A percentile compares a stretch with the other conserved stretches of the same genome.
Evolutionary conservation across 345 rosid genomes (phyloP).

Genomic region (Populus ilicifolia): DNA sequence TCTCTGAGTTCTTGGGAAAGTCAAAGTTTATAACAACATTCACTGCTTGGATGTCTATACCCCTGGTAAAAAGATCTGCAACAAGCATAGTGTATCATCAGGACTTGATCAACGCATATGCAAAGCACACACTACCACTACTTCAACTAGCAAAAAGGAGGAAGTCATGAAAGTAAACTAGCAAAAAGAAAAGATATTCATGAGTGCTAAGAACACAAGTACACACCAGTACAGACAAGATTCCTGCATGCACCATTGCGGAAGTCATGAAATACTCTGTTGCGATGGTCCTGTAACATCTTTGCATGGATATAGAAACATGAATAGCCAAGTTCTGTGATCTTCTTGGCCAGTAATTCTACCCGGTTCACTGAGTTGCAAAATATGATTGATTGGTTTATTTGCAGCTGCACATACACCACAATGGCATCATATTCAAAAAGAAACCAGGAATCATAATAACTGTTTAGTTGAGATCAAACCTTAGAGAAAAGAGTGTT

Average conservation of each 20-base stretch:
- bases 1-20: constrained; percentile 93
- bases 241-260: constrained; percentile 99
- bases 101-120: neutral
- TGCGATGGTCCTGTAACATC: constrained; percentile 99
- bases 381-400: constrained; percentile 96
- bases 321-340: constrained; percentile 98
- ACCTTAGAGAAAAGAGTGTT: constrained; percentile 99
- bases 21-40: constrained; percentile 98
- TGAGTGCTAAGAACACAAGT: neutral
- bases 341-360: constrained; percentile 95
- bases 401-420: constrained; percentile 76
- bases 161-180: neutral
- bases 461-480: constrained; percentile 18
- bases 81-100: neutral
- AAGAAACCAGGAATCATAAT: neutral
- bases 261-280: constrained; percentile 98
- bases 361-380: constrained; percentile 99
- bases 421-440: constrained; percentile 6
- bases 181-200: neutral
- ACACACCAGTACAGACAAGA: constrained; percentile 97
- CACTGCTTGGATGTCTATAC: constrained; percentile 99
- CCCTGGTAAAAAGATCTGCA: constrained; percentile 97
- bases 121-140: neutral
- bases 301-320: constrained; percentile 98
- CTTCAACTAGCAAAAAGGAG: neutral